A percentile compares a stretch with the other conserved stretches of the same genome.
Conservation (phyloP, 2,329 filamentous ascomycete species). For the Clonostachys solani region DNA sequence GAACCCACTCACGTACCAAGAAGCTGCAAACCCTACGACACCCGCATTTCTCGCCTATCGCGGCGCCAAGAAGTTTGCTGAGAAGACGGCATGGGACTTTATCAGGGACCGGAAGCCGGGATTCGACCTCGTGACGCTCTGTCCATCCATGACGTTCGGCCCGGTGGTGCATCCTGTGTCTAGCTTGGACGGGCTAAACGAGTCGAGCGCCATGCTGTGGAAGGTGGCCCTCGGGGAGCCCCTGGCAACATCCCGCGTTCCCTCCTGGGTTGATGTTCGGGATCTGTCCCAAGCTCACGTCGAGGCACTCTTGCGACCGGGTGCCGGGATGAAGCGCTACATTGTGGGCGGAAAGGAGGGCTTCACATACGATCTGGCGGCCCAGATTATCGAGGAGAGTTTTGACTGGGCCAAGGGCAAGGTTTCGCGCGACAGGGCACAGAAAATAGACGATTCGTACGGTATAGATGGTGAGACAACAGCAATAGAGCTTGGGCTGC, state of each 20-base stretch:
- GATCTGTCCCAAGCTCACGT: slow-evolving; percentile 39
- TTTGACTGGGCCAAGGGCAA: slow-evolving; percentile 27
- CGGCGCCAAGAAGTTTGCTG: slow-evolving; percentile 25
- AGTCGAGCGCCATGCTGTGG: slow-evolving; percentile 35
- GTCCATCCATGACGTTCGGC: slow-evolving; percentile 39
- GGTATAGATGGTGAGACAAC: slow-evolving; percentile 34
- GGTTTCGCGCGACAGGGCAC: slow-evolving; percentile 21
- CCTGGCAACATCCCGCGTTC: slow-evolving; percentile 28
- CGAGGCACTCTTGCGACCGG: slow-evolving; percentile 27
- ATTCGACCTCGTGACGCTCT: slow-evolving; percentile 37
- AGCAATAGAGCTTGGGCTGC: slow-evolving; percentile 28
- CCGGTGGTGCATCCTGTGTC: slow-evolving; percentile 32
- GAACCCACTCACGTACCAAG: slow-evolving; percentile 49
- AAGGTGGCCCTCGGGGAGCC: slow-evolving; percentile 25
- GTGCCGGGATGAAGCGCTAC: slow-evolving; percentile 31
- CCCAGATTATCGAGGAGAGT: slow-evolving; percentile 30
- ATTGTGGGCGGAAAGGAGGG: slow-evolving; percentile 30
- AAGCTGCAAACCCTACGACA: slow-evolving; percentile 31
- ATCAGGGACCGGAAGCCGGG: slow-evolving; percentile 21
- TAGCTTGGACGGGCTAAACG: slow-evolving; percentile 27
- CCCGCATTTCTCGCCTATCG: slow-evolving; percentile 31
- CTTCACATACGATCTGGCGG: slow-evolving; percentile 39
- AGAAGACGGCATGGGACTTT: slow-evolving; percentile 24
- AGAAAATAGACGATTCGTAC: slow-evolving; percentile 27
- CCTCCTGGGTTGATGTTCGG: slow-evolving; percentile 39